These are phyloP conservation scores for Globisporangium cystogenes DNA, from an alignment of 352 stramenopile species.

Conservation along the genomic window DNA sequence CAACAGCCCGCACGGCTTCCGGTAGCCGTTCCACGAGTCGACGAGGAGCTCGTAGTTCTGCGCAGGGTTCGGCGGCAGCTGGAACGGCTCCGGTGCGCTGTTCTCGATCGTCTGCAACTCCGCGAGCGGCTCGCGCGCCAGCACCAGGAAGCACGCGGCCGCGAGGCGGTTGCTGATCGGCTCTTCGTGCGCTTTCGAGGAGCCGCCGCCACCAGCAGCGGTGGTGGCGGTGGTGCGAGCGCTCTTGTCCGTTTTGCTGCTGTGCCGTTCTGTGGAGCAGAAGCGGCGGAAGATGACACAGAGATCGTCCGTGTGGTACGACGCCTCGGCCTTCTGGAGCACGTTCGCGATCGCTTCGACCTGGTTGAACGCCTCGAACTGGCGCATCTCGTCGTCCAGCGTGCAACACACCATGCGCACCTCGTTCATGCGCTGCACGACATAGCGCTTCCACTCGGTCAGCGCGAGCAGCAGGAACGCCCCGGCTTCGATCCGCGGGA, in stretches of 20 bases:
- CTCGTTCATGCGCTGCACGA: slow-evolving; percentile 65
- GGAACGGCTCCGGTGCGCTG: slow-evolving; percentile 26
- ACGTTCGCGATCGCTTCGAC: slow-evolving; percentile 44
- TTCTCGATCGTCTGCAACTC: slow-evolving; percentile 39
- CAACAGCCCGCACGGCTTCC: slow-evolving; percentile 31
- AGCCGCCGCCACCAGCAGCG: too few species aligned
- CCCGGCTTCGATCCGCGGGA: slow-evolving; percentile 30
- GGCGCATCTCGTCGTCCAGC: slow-evolving; percentile 48
- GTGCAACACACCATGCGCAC: slow-evolving; percentile 51
- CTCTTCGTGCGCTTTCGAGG: slow-evolving; percentile 9
- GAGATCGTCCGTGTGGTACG: slow-evolving; percentile 53
- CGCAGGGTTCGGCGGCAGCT: slow-evolving; percentile 23
- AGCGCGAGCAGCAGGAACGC: slow-evolving; percentile 56
- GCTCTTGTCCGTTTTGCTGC: slow-evolving; percentile 3
- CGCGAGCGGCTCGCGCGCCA: slow-evolving; percentile 37
- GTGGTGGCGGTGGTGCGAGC: background rate
- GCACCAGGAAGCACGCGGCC: slow-evolving; percentile 48
- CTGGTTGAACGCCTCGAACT: slow-evolving; percentile 44
- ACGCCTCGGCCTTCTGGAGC: slow-evolving; percentile 41
- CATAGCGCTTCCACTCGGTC: slow-evolving; percentile 65
- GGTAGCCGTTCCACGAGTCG: slow-evolving; percentile 51
- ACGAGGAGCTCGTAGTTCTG: slow-evolving; percentile 54
- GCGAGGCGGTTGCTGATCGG: slow-evolving; percentile 60
- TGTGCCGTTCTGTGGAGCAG: slow-evolving; percentile 36
- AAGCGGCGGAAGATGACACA: slow-evolving; percentile 57